Percentiles rank a stretch among this genome's conserved stretches.
Conservation (phyloP, 768 basidiomycete species). For the Suillus occidentalis region DNA sequence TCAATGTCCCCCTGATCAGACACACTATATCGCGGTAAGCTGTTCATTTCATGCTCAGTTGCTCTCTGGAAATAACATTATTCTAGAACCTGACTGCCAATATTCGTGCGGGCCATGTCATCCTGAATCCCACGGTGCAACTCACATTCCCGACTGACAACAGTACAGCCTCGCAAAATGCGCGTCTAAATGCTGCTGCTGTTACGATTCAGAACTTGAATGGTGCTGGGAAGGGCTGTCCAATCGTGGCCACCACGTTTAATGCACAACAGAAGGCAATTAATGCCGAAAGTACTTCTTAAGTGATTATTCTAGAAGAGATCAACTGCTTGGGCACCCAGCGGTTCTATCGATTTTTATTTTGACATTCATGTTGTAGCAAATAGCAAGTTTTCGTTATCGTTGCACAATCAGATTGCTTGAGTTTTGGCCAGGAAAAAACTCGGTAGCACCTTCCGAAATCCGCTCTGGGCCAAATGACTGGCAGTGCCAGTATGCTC, state of each 20-base stretch:
- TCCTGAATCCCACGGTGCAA: slow-evolving; percentile 41
- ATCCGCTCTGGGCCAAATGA: not conserved
- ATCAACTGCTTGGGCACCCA: not conserved
- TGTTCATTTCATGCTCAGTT: not conserved
- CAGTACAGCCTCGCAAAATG: slow-evolving; percentile 37
- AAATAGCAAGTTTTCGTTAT: not conserved
- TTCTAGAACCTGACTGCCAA: slow-evolving; percentile 37
- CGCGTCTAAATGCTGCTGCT: slow-evolving; percentile 56
- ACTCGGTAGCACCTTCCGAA: not conserved
- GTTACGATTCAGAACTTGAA: slow-evolving; percentile 72
- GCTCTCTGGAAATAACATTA: not conserved
- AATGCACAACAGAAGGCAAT: slow-evolving; percentile 35
- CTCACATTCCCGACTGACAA: slow-evolving; percentile 46
- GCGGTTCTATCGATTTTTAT: not conserved
- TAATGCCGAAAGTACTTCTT: slow-evolving; percentile 14
- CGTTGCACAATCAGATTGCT: not conserved
- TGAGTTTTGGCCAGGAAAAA: not conserved
- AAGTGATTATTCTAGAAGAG: not conserved
- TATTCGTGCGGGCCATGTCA: slow-evolving; percentile 39
- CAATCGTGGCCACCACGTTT: slow-evolving; percentile 62
- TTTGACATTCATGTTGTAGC: not conserved
- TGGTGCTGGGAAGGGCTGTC: slow-evolving; percentile 68
- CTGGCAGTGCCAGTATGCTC: no score
- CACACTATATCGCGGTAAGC: slow-evolving; percentile 26
- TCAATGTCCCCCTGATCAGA: slow-evolving; percentile 33